Conservation (phyloP, 1,284 basidiomycete genomes). For the Golubevia sp. region DNA sequence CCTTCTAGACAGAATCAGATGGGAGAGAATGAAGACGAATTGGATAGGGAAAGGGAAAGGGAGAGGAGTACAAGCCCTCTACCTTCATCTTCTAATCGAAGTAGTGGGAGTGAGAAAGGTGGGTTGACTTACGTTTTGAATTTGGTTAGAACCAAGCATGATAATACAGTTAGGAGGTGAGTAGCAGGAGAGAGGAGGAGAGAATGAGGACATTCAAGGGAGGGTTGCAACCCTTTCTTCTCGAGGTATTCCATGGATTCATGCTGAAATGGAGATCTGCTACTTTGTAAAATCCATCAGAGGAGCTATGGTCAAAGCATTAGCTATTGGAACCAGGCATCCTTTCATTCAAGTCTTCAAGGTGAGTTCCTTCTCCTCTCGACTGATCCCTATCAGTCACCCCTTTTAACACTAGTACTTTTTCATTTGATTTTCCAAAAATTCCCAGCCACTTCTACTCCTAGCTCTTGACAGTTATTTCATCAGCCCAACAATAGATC, state of each 20-base stretch:
- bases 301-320: conserved; percentile 91
- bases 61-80: conserved; percentile 55
- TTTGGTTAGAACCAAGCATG: conserved; percentile 91
- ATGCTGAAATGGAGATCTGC: too few species aligned
- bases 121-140: conserved; percentile 78
- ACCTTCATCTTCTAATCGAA: too few species aligned
- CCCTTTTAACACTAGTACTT: neutral
- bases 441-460: conserved; percentile 78
- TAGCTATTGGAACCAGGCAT: conserved; percentile 92
- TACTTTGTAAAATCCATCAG: too few species aligned
- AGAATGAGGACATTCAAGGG: too few species aligned
- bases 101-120: too few species aligned
- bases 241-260: too few species aligned
- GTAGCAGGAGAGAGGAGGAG: conserved; percentile 29
- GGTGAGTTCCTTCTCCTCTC: conserved; percentile 63
- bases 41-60: conserved; percentile 45
- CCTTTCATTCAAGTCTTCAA: conserved; percentile 99
- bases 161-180: conserved; percentile 81
- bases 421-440: neutral
- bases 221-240: neutral
- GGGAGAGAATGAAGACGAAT: conserved; percentile 5
- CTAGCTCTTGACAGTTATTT: conserved; percentile 97
- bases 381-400: conserved; percentile 6
- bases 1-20: neutral
- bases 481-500: conserved; percentile 80